Conservation (phyloP, 1,139 yeast genomes). For the Yamadazyma sp. region DNA sequence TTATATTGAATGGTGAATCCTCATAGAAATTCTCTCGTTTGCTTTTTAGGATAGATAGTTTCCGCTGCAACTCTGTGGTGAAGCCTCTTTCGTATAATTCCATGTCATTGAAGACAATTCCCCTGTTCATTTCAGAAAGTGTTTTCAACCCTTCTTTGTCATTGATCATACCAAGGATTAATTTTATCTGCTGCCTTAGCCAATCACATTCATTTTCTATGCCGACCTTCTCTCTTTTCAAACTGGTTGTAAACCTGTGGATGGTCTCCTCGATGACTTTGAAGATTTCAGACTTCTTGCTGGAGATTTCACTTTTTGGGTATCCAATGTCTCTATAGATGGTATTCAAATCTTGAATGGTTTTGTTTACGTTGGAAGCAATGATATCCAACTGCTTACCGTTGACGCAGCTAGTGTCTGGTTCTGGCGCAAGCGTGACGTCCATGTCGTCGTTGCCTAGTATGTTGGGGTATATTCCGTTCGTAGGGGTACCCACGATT, state of each 20-base stretch:
- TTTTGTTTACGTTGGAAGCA: slow-evolving; percentile 30
- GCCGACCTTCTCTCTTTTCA: slow-evolving; percentile 38
- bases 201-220: slow-evolving; percentile 49
- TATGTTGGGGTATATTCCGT: slow-evolving; percentile 3
- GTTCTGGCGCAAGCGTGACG: slow-evolving; percentile 2
- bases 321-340: slow-evolving; percentile 43
- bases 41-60: slow-evolving; percentile 20
- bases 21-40: slow-evolving; percentile 24
- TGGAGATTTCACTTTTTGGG: slow-evolving; percentile 31
- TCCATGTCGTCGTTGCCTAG: slow-evolving; percentile 9
- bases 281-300: slow-evolving; percentile 41
- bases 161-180: slow-evolving; percentile 42
- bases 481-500: slow-evolving; percentile 10
- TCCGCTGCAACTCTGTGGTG: slow-evolving; percentile 27
- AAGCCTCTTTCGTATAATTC: slow-evolving; percentile 33
- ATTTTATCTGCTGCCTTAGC: slow-evolving; percentile 44
- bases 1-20: slow-evolving; percentile 30
- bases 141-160: slow-evolving; percentile 33
- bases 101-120: slow-evolving; percentile 32
- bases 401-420: slow-evolving; percentile 2
- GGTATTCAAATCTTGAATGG: slow-evolving; percentile 33
- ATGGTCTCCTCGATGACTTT: slow-evolving; percentile 42
- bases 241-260: slow-evolving; percentile 28
- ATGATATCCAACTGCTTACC: slow-evolving; percentile 24
- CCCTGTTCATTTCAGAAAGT: slow-evolving; percentile 27